Evolutionary conservation across 352 stramenopile genomes (phyloP), one percentile per base, ranked within the genome.

Genomic region (Pythium utonaiense): DNA sequence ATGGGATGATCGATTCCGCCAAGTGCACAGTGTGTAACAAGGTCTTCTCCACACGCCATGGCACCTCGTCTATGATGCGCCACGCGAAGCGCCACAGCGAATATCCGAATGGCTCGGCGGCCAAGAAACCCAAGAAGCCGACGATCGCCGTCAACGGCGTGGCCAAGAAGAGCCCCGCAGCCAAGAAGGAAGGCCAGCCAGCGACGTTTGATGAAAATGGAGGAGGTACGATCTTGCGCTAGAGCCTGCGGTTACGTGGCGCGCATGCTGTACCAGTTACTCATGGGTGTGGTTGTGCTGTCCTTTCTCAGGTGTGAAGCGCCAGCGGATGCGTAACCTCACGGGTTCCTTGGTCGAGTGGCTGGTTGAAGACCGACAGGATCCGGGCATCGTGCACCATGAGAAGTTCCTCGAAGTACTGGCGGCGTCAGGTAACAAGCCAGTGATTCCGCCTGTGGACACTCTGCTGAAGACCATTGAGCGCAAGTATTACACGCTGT

Each of bases 11-110:
- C 21, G 82, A 91, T 57, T 83, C 82, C 40, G 82, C 82, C 48
- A 88, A 89, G 62, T 91, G 82, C 67, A 83, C 70, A 3, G 66
- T 89, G 6, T 91, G 82, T 69, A 77, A 69, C 61, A 91, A 91
- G 59, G 69, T 89, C 27, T 91, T 91, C 60, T 89, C 79, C 25
- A 89, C 82, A 54, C 69, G 82, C n/a, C 82, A 91, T 55, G 82
- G 82, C 52, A 91, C 82, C 51, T 91, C 82, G 47, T 87, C 74
- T 12, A 91, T 91, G 82, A 91, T 91, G 82, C 82, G 82, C 25
- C 82, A 91, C 53, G 82, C 82, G 30, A 91, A 89, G 73, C 73
- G 82, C 34, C 82, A 91, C 57, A 88, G 57, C 47, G 82, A 91
- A 52, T 80, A 81, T 34, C 75, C 82, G 19, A 88, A 85, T 57